phyloP scores from a whole-genome alignment of 192 early-diverging fungal species.

The Coemansia sp. region DNA sequence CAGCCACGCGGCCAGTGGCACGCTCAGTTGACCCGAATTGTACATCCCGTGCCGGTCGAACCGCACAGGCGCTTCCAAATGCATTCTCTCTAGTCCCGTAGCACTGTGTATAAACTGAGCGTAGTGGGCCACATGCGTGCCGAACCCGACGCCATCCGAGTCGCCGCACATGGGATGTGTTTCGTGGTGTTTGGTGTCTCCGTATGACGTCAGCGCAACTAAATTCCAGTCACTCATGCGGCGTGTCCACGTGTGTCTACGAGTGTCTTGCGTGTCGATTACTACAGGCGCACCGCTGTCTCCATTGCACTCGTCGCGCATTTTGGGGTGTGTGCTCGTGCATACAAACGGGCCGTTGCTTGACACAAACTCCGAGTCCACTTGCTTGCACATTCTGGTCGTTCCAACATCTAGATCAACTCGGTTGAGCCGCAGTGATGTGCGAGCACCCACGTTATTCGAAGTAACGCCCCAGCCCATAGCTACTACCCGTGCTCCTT shows the following conservation, averaged over 20 bases:
- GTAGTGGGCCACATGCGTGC: slow-evolving; percentile 52
- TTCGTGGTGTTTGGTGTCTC: slow-evolving; percentile 37
- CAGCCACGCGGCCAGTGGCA: background rate
- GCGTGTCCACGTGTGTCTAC: too few species aligned
- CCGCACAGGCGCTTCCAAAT: slow-evolving; percentile 28
- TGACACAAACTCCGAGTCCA: slow-evolving; percentile 20
- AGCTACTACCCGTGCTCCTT: slow-evolving; percentile 17
- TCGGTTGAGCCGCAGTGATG: slow-evolving; percentile 23
- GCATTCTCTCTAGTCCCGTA: slow-evolving; percentile 22
- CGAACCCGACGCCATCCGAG: slow-evolving; percentile 42
- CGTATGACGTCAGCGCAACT: slow-evolving; percentile 51
- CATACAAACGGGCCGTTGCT: slow-evolving; percentile 46
- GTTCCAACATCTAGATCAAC: slow-evolving; percentile 27
- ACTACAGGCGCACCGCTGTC: slow-evolving; percentile 46
- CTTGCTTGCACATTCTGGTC: slow-evolving; percentile 10
- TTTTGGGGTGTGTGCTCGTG: slow-evolving; percentile 23
- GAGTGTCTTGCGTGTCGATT: background rate
- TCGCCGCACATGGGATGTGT: slow-evolving; percentile 43
- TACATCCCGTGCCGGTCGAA: slow-evolving; percentile 24
- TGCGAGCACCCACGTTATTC: slow-evolving; percentile 14
- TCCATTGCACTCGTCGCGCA: slow-evolving; percentile 47
- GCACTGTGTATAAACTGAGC: slow-evolving; percentile 28
- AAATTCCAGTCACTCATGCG: slow-evolving; percentile 15
- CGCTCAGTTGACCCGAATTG: background rate
- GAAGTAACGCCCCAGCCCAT: slow-evolving; percentile 54